phyloP scores from a whole-genome alignment of 192 early-diverging fungal species.

The Fimicolochytrium jonesii region DNA sequence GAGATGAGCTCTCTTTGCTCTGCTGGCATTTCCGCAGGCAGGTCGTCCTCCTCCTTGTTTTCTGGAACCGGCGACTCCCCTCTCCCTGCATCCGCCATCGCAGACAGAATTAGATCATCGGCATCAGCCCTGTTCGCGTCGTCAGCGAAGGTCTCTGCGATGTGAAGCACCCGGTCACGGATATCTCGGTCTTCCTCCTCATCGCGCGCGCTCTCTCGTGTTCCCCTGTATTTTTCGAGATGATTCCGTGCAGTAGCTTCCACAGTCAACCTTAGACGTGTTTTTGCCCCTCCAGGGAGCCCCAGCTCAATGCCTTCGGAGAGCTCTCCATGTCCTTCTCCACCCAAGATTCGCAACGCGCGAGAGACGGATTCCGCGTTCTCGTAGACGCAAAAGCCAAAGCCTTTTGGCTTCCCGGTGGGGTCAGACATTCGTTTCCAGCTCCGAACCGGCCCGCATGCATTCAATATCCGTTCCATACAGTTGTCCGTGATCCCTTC shows the following conservation, averaged over 20 bases:
- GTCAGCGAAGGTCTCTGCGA: constrained; percentile 13
- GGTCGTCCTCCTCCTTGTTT: constrained; percentile 25
- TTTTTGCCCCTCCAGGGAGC: constrained; percentile 35
- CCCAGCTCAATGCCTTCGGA: constrained; percentile 34
- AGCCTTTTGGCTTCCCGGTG: constrained; percentile 59
- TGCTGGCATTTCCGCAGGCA: constrained; percentile 43
- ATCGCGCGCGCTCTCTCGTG: constrained; percentile 16
- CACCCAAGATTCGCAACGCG: constrained; percentile 62
- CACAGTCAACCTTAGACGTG: constrained; percentile 52
- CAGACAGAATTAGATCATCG: constrained; percentile 16
- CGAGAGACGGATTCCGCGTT: constrained; percentile 59
- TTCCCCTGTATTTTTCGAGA: constrained; percentile 37
- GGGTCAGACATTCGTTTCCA: constrained; percentile 71
- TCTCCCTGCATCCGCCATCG: neutral
- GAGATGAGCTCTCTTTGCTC: constrained; percentile 58
- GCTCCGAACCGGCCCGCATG: constrained; percentile 59
- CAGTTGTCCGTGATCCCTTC: constrained; percentile 62
- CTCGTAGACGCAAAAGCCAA: constrained; percentile 72
- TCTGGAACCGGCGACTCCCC: neutral
- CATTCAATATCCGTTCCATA: constrained; percentile 65
- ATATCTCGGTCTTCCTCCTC: constrained; percentile 46
- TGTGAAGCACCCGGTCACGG: constrained; percentile 35
- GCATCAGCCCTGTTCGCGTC: constrained; percentile 13
- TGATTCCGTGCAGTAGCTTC: constrained; percentile 57
- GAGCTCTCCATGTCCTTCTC: constrained; percentile 41